phyloP scores from a whole-genome alignment of 1,284 basidiomycete species.

The Malassezia arunalokei region DNA sequence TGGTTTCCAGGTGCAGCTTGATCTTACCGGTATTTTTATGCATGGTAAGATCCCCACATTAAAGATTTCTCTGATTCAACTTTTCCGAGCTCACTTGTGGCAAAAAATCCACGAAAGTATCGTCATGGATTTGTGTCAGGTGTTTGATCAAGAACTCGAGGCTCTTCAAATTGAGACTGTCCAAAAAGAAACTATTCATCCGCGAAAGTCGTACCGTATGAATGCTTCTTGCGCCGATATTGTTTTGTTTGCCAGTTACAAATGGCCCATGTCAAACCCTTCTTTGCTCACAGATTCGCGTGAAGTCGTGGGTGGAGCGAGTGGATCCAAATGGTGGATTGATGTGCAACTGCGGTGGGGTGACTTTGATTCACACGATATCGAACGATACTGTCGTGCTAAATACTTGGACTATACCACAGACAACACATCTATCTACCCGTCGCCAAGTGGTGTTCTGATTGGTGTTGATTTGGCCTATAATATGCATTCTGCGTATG shows the following conservation, averaged over 20 bases:
- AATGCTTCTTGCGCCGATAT: constrained; percentile 90
- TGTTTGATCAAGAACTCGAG: constrained; percentile 97
- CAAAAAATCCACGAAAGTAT: constrained; percentile 65
- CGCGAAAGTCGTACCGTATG: constrained; percentile 99
- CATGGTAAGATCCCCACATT: constrained; percentile 91
- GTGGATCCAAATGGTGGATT: constrained; percentile 97
- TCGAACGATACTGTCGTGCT: constrained; percentile 74
- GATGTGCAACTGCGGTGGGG: constrained; percentile 96
- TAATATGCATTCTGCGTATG: constrained; percentile 97
- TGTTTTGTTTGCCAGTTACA: constrained; percentile 73
- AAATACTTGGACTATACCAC: constrained; percentile 88
- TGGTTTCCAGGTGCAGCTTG: constrained; percentile 98
- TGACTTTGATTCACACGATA: constrained; percentile 84
- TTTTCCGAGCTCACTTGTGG: constrained; percentile 99
- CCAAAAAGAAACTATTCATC: constrained; percentile 96
- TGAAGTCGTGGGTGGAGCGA: constrained; percentile 90
- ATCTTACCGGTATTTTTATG: constrained; percentile 74
- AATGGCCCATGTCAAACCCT: constrained; percentile 95
- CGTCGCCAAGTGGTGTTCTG: constrained; percentile 93
- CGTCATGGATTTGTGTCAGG: constrained; percentile 89
- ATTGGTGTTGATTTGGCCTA: constrained; percentile 97
- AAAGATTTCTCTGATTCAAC: constrained; percentile 74
- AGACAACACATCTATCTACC: constrained; percentile 79
- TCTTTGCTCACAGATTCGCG: constrained; percentile 91
- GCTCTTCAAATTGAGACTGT: constrained; percentile 97